Conservation (phyloP, 352 stramenopile species). For the Lagenidium sp. region DNA sequence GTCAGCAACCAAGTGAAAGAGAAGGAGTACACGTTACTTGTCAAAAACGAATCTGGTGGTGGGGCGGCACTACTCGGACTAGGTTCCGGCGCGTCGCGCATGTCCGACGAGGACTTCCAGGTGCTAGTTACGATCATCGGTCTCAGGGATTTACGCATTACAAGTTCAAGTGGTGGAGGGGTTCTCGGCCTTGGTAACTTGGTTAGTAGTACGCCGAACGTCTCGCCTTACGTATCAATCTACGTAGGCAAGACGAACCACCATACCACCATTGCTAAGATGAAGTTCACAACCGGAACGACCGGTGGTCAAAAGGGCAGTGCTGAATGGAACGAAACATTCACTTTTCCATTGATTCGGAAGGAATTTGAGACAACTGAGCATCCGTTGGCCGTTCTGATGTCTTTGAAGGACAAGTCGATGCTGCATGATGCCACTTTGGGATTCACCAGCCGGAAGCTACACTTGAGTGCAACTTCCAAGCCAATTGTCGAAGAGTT, state of each 20-base stretch:
- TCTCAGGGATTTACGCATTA: conserved; percentile 49
- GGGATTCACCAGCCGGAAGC: conserved; percentile 12
- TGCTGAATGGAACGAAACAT: conserved; percentile 74
- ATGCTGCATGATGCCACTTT: conserved; percentile 39
- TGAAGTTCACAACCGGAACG: conserved; percentile 27
- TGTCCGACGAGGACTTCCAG: conserved; percentile 44
- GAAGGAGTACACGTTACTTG: conserved; percentile 64
- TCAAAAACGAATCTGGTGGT: conserved; percentile 32
- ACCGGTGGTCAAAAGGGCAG: conserved; percentile 30
- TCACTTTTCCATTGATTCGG: conserved; percentile 57
- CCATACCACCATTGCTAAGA: conserved; percentile 61
- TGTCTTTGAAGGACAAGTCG: conserved; percentile 48
- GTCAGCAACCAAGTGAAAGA: conserved; percentile 66
- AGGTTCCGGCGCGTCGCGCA: conserved; percentile 8
- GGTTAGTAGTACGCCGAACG: conserved; percentile 67
- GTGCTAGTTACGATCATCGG: conserved; percentile 59
- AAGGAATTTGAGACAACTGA: conserved; percentile 31
- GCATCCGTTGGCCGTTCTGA: conserved; percentile 6
- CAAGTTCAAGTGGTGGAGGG: conserved; percentile 49
- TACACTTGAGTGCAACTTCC: conserved; percentile 5
- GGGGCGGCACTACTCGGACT: conserved; percentile 14
- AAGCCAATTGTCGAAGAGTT: conserved; percentile 11
- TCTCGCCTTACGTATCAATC: conserved; percentile 72
- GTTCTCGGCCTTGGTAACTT: conserved; percentile 66
- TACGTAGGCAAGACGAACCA: conserved; percentile 65